Percentiles rank a stretch among this genome's conserved stretches.
phyloP scores from a whole-genome alignment of 306 rosid species.

The Neltuma alba region DNA sequence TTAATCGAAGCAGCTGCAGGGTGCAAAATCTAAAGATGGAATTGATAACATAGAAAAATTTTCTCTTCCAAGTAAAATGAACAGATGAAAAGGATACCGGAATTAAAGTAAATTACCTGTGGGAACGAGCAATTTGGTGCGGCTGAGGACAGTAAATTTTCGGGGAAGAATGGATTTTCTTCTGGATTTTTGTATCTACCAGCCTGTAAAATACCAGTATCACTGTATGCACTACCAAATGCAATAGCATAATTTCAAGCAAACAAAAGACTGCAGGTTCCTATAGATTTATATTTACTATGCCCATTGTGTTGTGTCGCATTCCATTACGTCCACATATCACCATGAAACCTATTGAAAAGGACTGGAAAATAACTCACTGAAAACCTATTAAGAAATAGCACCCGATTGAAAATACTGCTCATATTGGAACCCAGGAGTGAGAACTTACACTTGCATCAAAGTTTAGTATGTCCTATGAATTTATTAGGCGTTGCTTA shows the following conservation, averaged over 20 bases:
- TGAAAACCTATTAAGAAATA: neutral
- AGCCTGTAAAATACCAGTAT: constrained; percentile 46
- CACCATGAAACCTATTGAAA: neutral
- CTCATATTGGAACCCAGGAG: neutral
- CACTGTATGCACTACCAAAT: neutral
- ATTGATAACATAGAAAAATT: constrained; percentile 1
- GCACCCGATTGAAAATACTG: neutral
- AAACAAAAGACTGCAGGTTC: neutral
- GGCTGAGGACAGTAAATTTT: constrained; percentile 47
- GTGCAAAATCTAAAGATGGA: constrained; percentile 47
- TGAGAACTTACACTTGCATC: too few species aligned
- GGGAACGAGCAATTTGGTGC: constrained; percentile 46
- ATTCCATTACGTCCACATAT: neutral
- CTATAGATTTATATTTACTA: neutral
- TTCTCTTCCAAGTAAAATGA: neutral
- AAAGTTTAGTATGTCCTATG: too few species aligned
- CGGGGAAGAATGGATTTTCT: constrained; percentile 65
- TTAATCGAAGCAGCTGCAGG: constrained; percentile 55
- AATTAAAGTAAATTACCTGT: constrained; percentile 38
- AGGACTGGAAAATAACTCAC: neutral
- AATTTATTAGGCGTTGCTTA: neutral
- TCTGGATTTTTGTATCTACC: constrained; percentile 66
- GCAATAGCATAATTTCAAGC: neutral
- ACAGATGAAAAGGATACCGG: neutral
- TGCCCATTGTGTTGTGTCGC: neutral